A percentile compares a stretch with the other conserved stretches of the same genome.
Conservation (phyloP, 805 yeast species). For the Candida andamanensis region DNA sequence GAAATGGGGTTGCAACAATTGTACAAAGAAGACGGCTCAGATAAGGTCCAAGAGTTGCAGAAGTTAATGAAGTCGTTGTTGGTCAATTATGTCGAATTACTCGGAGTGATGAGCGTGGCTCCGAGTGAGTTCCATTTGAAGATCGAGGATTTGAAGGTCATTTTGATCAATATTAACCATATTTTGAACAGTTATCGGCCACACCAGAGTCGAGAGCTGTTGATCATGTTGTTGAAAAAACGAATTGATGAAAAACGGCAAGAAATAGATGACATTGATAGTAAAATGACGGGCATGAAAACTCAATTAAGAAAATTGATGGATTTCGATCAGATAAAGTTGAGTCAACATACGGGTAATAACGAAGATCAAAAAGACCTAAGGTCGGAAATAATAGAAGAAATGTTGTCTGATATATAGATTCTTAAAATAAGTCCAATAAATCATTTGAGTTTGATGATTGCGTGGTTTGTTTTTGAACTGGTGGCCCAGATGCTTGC, state of each 20-base stretch:
- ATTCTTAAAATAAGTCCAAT: slow-evolving; percentile 29
- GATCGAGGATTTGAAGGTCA: slow-evolving; percentile 72
- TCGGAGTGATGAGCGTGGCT: slow-evolving; percentile 69
- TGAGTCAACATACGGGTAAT: too few species aligned
- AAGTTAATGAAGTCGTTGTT: slow-evolving; percentile 74
- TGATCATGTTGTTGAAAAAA: slow-evolving; percentile 66
- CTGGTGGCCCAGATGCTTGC: slow-evolving; percentile 7
- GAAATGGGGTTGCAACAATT: slow-evolving; percentile 77
- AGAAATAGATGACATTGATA: slow-evolving; percentile 46
- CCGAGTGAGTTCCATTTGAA: slow-evolving; percentile 59
- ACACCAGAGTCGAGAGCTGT: slow-evolving; percentile 88
- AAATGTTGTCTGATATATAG: slow-evolving; percentile 1
- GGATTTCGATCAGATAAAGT: slow-evolving; percentile 5
- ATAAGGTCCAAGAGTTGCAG: slow-evolving; percentile 70
- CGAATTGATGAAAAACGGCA: slow-evolving; percentile 60
- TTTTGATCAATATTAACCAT: slow-evolving; percentile 87
- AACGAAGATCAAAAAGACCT: too few species aligned
- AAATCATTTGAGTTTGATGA: slow-evolving; percentile 24
- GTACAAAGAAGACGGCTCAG: slow-evolving; percentile 38
- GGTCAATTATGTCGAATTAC: slow-evolving; percentile 73
- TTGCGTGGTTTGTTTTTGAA: slow-evolving; percentile 3
- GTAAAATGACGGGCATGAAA: slow-evolving; percentile 36
- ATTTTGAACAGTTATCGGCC: slow-evolving; percentile 88
- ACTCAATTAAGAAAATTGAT: slow-evolving; percentile 23
- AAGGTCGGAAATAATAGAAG: too few species aligned